Conservation (phyloP, 441 rosid genomes). For the Viola pubescens region DNA sequence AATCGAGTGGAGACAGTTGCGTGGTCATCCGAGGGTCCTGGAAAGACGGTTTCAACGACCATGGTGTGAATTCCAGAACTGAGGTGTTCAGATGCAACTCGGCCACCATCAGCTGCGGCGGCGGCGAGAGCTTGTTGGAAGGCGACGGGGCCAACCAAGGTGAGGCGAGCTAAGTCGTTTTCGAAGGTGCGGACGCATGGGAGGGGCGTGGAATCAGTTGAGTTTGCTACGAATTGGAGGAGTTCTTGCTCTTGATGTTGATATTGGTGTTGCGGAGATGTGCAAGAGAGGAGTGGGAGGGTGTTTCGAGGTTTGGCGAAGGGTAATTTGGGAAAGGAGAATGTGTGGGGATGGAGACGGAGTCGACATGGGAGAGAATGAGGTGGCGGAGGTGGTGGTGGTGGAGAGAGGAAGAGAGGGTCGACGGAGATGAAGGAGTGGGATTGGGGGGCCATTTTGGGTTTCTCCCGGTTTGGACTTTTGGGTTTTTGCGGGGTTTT, state of each 20-base stretch:
- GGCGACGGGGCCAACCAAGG: constrained; percentile 61
- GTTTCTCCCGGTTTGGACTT: too few species aligned
- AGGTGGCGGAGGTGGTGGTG: constrained; percentile 19
- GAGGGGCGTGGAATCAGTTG: constrained; percentile 38
- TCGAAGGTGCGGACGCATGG: constrained; percentile 82
- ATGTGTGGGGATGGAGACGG: constrained; percentile 13
- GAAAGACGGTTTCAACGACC: constrained; percentile 85
- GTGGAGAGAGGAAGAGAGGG: background rate
- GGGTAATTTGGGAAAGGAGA: background rate
- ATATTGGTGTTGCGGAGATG: constrained; percentile 23
- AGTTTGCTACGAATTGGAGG: constrained; percentile 52
- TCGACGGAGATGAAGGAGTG: too few species aligned
- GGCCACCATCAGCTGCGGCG: constrained; percentile 92
- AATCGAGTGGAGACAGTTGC: constrained; percentile 68
- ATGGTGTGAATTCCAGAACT: constrained; percentile 48
- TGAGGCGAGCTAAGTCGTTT: constrained; percentile 57
- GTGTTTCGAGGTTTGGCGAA: constrained; percentile 16
- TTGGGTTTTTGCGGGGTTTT: too few species aligned
- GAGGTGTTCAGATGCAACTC: constrained; percentile 61
- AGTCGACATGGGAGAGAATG: constrained; percentile 16
- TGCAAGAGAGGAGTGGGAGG: constrained; percentile 24
- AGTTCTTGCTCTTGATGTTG: constrained; percentile 24
- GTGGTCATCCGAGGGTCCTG: constrained; percentile 44
- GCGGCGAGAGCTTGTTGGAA: constrained; percentile 80
- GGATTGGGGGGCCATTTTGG: too few species aligned